Evolutionary conservation across 306 rosid genomes (phyloP), one percentile per base, ranked within the genome.

Genomic region (Oemleria cerasiformis): DNA sequence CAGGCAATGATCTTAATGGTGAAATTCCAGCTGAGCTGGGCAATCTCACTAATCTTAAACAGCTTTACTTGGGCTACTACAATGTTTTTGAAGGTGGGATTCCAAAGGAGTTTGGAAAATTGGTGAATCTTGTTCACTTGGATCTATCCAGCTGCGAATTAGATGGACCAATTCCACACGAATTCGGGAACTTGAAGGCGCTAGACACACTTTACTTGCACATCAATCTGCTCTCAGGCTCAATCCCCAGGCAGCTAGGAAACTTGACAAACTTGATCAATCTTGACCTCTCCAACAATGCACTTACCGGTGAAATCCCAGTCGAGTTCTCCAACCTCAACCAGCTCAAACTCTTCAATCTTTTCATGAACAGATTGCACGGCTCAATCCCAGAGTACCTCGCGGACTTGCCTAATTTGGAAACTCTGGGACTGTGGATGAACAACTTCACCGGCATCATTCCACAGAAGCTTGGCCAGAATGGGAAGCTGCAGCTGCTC

Each of bases 391-490:
- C 98, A 0, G 87, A 89, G 73, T 89, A 81, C 79, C 51, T 92
- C 20, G 98, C 88, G 0, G 92, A 86, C 2, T 78, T 90, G 20
- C 88, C 88, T 0, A 54, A 86, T 60, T 84, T 92, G 75, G 92
- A 84, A 48, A 78, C 86, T 4, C 86, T 92, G 57, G 84, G 68
- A 15, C 82, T 92, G 45, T 92, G 94, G 96, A 86, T 63, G 92
- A 92, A 92, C 92, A 90, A 89, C 83, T 92, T 92, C 83, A 90
- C 94, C 0, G 96, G 98, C 65, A 85, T 76, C 63, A 88, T 92
- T 20, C 98, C 98, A 1, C 68, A 79, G 77, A 82, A 72, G 44
- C 98, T 92, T 4, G 98, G 98, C 68, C 81, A 71, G 11, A 88
- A 71, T 53, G 92, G 91, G 75, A 90, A 84, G 74, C 88, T 92